phyloP scores from a whole-genome alignment of 306 rosid species.

The Dryas octopetala region DNA sequence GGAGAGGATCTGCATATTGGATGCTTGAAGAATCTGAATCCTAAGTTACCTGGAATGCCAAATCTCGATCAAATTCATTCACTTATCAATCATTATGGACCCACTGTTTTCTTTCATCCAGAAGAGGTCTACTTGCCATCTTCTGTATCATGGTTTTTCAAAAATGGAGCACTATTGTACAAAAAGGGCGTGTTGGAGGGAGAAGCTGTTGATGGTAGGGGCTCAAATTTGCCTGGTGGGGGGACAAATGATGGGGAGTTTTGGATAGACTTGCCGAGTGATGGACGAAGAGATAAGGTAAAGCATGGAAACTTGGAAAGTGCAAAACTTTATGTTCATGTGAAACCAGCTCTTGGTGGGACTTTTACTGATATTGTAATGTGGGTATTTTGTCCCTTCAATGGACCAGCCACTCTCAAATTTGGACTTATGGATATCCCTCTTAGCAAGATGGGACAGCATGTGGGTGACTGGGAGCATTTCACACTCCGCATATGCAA shows the following conservation, averaged over 20 bases:
- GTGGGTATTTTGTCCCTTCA: constrained; percentile 97
- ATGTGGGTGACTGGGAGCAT: constrained; percentile 88
- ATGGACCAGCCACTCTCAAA: constrained; percentile 84
- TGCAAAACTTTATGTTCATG: constrained; percentile 78
- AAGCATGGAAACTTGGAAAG: constrained; percentile 65
- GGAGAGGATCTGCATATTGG: constrained; percentile 57
- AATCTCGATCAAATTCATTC: constrained; percentile 66
- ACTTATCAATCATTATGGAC: constrained; percentile 82
- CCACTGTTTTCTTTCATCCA: constrained; percentile 84
- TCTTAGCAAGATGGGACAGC: constrained; percentile 69
- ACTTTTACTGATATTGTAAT: constrained; percentile 78
- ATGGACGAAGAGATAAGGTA: constrained; percentile 45
- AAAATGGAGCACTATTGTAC: constrained; percentile 62
- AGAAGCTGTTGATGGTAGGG: constrained; percentile 55
- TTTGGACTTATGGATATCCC: constrained; percentile 47
- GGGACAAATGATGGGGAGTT: constrained; percentile 61
- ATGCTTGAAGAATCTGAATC: constrained; percentile 81
- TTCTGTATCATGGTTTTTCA: constrained; percentile 87
- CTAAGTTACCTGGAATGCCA: constrained; percentile 60
- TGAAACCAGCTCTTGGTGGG: constrained; percentile 86
- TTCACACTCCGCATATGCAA: constrained; percentile 65
- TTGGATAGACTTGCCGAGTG: constrained; percentile 86
- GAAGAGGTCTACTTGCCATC: constrained; percentile 83
- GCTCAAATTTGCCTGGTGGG: constrained; percentile 74
- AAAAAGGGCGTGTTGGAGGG: constrained; percentile 41